Evolutionary conservation across 2,329 filamentous ascomycete genomes (phyloP), one percentile per base, ranked within the genome.

Genomic region (Phialophora macrospora): DNA sequence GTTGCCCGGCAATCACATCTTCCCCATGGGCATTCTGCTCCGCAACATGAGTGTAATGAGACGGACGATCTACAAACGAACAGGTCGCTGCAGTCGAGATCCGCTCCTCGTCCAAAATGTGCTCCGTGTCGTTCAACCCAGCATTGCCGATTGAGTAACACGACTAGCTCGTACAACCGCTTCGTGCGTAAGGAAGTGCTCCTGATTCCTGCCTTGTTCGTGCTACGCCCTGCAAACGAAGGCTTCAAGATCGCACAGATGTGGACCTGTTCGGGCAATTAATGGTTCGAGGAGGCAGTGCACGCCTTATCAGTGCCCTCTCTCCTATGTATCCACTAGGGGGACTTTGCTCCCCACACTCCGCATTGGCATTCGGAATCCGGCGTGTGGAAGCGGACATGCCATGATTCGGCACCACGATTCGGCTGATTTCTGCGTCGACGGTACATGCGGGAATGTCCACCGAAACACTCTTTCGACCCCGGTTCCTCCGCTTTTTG

Each of bases 401-500:
- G 38, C 38, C 17, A n/a, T 44, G 6, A 17, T 11, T 34, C 52
- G 52, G 52, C 52, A 55, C 11, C 4, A n/a, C 28, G 26, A 28
- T n/a, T 55, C 52, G 52, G 52, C 48, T 55, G 34, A 9, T 30
- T 32, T 12, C 11, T 30, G 22, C 26, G 8, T 20, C 52, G 4
- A 52, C 52, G 52, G 52, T 11, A 55, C 24, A 30, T 28, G 52
- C 28, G 52, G 52, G 52, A 55, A 55, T 55, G 52, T 55, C 52
- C 52, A 22, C 34, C 52, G 28, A 28, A 55, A 55, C 12, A 17
- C 24, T 55, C 34, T 55, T 32, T 20, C 28, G 52, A 55, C 51
- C 51, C 20, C 28, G 11, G 12, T 1, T n/a, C 2, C 52, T n/a
- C 26, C 28, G 24, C 26, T 2, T 32, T 55, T 14, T 52, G 48